phyloP scores from a whole-genome alignment of 257 asterid species.

The Solanum sitiens region DNA sequence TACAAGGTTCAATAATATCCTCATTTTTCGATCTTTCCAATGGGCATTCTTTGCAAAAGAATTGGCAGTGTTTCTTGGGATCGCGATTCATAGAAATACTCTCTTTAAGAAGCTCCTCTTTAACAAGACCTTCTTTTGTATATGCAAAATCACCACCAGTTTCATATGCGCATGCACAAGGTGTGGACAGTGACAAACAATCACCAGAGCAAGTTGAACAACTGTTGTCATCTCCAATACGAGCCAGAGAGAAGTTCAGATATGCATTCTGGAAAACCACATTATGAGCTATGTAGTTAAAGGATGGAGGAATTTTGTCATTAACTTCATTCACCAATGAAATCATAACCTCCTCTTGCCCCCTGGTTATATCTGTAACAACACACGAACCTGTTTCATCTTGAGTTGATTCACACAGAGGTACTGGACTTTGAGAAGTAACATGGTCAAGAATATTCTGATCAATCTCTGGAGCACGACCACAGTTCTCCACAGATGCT shows the following conservation, averaged over 20 bases:
- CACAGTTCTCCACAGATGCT: conserved; percentile 18
- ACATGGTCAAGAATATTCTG: conserved; percentile 20
- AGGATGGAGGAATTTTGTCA: conserved; percentile 46
- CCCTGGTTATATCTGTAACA: conserved; percentile 66
- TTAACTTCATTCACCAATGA: conserved; percentile 60
- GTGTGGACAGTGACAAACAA: conserved; percentile 48
- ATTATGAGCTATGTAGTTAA: conserved; percentile 68
- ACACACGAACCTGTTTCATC: conserved; percentile 21
- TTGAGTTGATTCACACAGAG: conserved; percentile 16
- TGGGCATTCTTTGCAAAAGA: conserved; percentile 79
- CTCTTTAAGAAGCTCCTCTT: conserved; percentile 61
- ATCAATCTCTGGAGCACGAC: conserved; percentile 9
- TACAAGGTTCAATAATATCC: conserved; percentile 61
- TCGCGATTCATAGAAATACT: conserved; percentile 70
- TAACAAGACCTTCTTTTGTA: conserved; percentile 72
- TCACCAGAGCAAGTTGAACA: conserved; percentile 66
- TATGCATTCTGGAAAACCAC: conserved; percentile 61
- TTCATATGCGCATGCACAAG: conserved; percentile 78
- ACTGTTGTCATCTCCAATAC: conserved; percentile 51
- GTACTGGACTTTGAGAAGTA: conserved; percentile 25
- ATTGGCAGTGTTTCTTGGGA: conserved; percentile 56
- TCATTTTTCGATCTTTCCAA: conserved; percentile 60
- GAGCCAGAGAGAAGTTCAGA: conserved; percentile 61
- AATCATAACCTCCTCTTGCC: conserved; percentile 63
- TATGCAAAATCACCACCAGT: conserved; percentile 81